Evolutionary conservation across 1,284 basidiomycete genomes (phyloP).

Genomic region (Puccinia coronata): DNA sequence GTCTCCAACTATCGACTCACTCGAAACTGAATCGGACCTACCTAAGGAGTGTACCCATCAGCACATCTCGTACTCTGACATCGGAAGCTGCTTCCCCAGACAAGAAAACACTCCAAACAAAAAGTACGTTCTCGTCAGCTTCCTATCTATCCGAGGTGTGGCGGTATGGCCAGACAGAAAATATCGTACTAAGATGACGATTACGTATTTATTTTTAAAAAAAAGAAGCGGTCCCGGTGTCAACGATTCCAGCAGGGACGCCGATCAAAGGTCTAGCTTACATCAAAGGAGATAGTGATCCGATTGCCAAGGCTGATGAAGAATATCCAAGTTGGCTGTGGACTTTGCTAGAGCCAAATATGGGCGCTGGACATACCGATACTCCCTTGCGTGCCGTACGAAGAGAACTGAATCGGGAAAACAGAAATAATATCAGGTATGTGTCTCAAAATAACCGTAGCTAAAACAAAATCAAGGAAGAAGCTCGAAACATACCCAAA

Average conservation of each 20-base stretch:
- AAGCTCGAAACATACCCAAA: too few relatives aligned
- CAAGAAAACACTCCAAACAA: background rate
- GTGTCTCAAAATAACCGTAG: background rate
- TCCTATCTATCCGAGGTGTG: too few relatives aligned
- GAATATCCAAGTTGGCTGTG: conserved; percentile 58
- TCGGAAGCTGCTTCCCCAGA: background rate
- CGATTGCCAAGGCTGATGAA: conserved; percentile 56
- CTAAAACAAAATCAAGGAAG: too few relatives aligned
- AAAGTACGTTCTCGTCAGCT: background rate
- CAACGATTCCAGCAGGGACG: conserved; percentile 53
- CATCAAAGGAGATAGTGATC: conserved; percentile 57
- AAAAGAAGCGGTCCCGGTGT: conserved; percentile 28
- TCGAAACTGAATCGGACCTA: background rate
- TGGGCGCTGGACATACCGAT: conserved; percentile 37
- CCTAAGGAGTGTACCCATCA: background rate
- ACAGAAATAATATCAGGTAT: conserved; percentile 44
- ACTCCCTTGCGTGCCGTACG: conserved; percentile 22
- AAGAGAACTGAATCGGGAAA: conserved; percentile 39
- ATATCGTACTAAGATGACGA: too few relatives aligned
- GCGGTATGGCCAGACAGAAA: too few relatives aligned
- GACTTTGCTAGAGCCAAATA: conserved; percentile 55
- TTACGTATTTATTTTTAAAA: too few relatives aligned
- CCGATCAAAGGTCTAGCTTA: conserved; percentile 56
- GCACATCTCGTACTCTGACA: background rate
- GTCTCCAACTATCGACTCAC: background rate